Evolutionary conservation across 2,329 filamentous ascomycete genomes (phyloP), one percentile per base, ranked within the genome.

Genomic region (Leptographium radiaticola): DNA sequence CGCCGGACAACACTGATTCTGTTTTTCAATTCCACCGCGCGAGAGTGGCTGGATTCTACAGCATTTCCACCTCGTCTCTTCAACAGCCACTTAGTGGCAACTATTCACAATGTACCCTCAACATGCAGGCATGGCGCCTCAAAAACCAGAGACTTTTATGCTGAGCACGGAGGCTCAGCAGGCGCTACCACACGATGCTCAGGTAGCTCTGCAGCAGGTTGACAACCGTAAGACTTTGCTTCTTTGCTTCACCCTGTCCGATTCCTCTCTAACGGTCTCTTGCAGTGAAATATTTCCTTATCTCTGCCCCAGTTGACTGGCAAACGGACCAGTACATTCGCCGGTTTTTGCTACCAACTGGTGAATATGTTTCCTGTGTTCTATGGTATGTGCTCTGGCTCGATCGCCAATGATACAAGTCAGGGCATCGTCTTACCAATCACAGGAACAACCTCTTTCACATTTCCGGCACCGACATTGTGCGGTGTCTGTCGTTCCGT

Each of bases 121-220:
- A 73, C 86, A 89, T 74, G 80, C 86, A 66, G 78, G 84, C 62
- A 95, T 96, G 88, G 86, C 87, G 65, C 87, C 87, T 59, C 89
- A 96, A 74, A 96, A 95, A 71, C 93, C 93, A 62, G 93, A 98
- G 77, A 97, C 93, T 43, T 98, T 98, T 68, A 91, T 98, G 85
- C 79, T 98, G 69, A 95, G 91, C 68, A 90, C 86, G 65, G 91
- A 97, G 74, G 91, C 93, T 57, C 91, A 97, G 73, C 89, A 96
- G 73, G 91, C 88, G 63, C 79, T 98, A 61, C 93, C 93, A 54
- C 89, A 94, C 62, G 93, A 97, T 76, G 90, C 90, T 63, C 89
- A 97, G 75, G 89, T 97, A 67, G 93, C 93, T 57, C 78, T 98
- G 62, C 91, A 97, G 71, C 93, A 98, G 72, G 93, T 98, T 62